Base-by-base conservation (phyloP, 257 asterid genomes). In the Mitragyna speciosa region DNA sequence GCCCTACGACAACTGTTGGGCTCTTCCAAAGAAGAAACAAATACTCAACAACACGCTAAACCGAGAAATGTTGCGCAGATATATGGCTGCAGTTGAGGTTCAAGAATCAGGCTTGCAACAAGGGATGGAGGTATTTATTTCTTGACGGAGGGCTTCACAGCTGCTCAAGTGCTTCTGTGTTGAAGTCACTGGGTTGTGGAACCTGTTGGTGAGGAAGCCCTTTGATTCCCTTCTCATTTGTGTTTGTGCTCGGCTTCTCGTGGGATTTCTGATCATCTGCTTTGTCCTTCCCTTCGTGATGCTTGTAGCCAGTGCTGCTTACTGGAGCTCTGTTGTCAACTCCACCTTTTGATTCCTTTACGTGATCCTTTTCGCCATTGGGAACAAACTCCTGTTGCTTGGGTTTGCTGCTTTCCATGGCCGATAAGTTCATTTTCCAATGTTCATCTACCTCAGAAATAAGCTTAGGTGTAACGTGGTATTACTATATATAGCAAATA, bases 121-220 rank as follows among this genome's bases (percentile, higher is more conserved):
- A 45, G 49, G 2, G 49, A 45, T 45, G 7, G 49, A 5, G 49
- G 49, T 45, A 45, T 58, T 12, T 58, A 22, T 7, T 58, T 58
- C n/a, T 12, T 58, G n/a, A 58, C 3, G 30, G n/a, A 58, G 65
- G 65, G 14, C 30, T 63, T 76, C 48, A 85, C 71, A 79, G 78
- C 26, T 54, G 81, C 81, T 82, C 82, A 31, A 85, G 83, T 36
- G 72, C 83, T 26, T 77, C 54, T 20, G 84, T 22, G 83, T 70
- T 82, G 81, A 84, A 84, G 79, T 79, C 79, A 64, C 72, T 72
- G 56, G 84, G 81, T 64, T 83, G 87, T 52, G 87, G 87, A 72
- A 78, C 85, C 78, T 83, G 84, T 81, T 81, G 81, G 72, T 76
- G 82, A 52, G 87, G 85, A 81, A 86, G 85, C 30, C 83, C 82